A percentile compares a stretch with the other conserved stretches of the same genome.
Evolutionary conservation across 176 grass and related monocot species (phyloP).

Genomic region (Oryza brachyantha): DNA sequence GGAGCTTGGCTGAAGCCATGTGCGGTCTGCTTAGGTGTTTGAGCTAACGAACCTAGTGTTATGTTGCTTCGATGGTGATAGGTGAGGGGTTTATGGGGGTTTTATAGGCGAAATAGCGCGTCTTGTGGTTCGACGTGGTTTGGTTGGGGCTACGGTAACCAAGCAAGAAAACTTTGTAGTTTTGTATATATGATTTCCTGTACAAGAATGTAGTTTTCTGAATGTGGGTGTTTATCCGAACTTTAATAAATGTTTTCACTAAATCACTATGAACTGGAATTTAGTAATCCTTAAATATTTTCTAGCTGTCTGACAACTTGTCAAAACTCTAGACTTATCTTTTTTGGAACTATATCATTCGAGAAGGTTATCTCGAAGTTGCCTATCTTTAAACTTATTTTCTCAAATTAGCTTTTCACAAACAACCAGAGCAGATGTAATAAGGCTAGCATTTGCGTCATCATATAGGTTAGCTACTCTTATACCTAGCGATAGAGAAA

Average conservation of each 20-base stretch:
- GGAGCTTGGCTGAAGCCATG: constrained; percentile 51
- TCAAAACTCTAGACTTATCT: background rate
- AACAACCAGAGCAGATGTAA: background rate
- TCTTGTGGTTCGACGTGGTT: background rate
- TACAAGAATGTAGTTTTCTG: background rate
- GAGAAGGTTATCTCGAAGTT: background rate
- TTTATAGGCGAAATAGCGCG: constrained; percentile 34
- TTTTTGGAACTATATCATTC: background rate
- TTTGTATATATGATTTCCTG: too few species aligned
- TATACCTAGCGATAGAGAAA: background rate
- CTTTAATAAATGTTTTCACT: background rate
- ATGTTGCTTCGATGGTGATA: background rate
- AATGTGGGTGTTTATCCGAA: background rate
- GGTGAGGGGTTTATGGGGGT: constrained; percentile 8
- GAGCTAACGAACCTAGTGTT: background rate
- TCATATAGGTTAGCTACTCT: background rate
- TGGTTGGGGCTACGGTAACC: background rate
- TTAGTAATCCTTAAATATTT: too few species aligned
- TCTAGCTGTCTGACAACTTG: background rate
- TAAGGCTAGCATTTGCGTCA: background rate
- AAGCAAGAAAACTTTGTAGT: background rate
- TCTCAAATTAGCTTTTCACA: constrained; percentile 11
- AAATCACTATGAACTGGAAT: background rate
- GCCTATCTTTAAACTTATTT: background rate
- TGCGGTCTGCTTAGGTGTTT: background rate